Evolutionary conservation across 768 basidiomycete species (phyloP), one percentile per base, ranked within the genome.

Genomic region (Mycena polygramma): DNA sequence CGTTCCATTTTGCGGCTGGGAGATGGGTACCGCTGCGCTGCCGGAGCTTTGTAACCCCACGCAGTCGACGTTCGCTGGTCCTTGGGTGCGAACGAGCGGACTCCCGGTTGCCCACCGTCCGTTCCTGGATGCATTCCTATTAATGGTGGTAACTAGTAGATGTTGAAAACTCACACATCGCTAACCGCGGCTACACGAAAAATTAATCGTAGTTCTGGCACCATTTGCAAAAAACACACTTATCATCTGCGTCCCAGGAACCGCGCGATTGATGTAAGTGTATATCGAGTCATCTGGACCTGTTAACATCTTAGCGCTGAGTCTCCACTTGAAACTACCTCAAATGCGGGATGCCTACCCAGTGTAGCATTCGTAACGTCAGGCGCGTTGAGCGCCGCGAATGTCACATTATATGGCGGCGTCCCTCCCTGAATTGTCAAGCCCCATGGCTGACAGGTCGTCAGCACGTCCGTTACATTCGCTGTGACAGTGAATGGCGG

Each of bases 371-470:
- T 83, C 24, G 80, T 83, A 36, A 83, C 76, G 20, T 78, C 72
- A 2, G 81, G 77, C 0, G 81, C 78, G 45, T 75, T 76, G 13
- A 81, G 49, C 5, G 80, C 77, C 35, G 78, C 79, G 13, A 86
- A 55, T 0, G 80, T 78, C 19, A 86, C 64, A 17, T 75, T 79
- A 74, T 85, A 85, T 2, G 85, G 87, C 43, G 81, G 79, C 4
- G 74, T 75, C n/a, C 84, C 85, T 22, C 83, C 85, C 6, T 69
- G 77, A 60, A 86, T 77, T 11, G 75, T 79, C 13, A 85, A 66
- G 5, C 83, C 81, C 84, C 85, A 85, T 5, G 80, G 79, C 45
- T 82, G 74, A 66, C 85, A 88, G 20, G 84, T 83, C 15, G 73
- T 68, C 5, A 86, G 53, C 1, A 73, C 71, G 10, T 62, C 72